These are phyloP conservation scores for Phytophthora boehmeriae DNA, from an alignment of 352 stramenopile species.

Conservation along the genomic window DNA sequence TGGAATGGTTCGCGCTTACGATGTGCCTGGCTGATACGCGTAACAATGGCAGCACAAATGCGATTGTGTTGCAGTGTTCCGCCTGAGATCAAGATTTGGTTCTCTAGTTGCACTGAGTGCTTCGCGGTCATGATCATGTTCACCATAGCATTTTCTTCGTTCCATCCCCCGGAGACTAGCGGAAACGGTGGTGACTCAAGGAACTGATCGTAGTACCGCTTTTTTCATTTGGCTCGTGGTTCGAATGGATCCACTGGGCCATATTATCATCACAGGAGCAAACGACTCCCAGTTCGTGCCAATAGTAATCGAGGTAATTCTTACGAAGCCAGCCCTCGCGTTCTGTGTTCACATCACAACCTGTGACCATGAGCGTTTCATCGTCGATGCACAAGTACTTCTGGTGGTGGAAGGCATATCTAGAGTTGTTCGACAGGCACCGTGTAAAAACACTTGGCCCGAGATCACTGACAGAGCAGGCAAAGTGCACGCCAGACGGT, in stretches of 20 bases:
- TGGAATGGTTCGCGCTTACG: conserved; percentile 47
- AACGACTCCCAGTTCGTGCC: conserved; percentile 78
- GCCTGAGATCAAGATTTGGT: conserved; percentile 83
- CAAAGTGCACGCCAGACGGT: conserved; percentile 51
- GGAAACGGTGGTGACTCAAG: conserved; percentile 67
- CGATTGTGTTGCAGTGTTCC: conserved; percentile 76
- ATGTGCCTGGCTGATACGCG: conserved; percentile 51
- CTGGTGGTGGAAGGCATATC: conserved; percentile 85
- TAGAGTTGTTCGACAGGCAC: conserved; percentile 77
- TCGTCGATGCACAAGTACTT: conserved; percentile 82
- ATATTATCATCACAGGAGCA: conserved; percentile 54
- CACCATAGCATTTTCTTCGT: conserved; percentile 82
- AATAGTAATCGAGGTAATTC: conserved; percentile 76
- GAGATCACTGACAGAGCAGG: conserved; percentile 71
- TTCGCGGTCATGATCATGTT: conserved; percentile 80
- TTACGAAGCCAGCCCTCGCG: conserved; percentile 66
- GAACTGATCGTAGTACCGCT: conserved; percentile 62
- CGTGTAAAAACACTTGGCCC: conserved; percentile 51
- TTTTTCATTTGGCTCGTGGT: conserved; percentile 49
- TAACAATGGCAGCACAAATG: conserved; percentile 66
- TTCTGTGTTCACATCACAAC: conserved; percentile 78
- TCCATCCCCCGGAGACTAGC: conserved; percentile 72
- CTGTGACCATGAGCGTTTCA: conserved; percentile 69
- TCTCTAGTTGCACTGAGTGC: conserved; percentile 73
- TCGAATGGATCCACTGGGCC: conserved; percentile 62